Evolutionary conservation across 1,139 yeast genomes (phyloP).

Genomic region (Suhomyces choctaworum): DNA sequence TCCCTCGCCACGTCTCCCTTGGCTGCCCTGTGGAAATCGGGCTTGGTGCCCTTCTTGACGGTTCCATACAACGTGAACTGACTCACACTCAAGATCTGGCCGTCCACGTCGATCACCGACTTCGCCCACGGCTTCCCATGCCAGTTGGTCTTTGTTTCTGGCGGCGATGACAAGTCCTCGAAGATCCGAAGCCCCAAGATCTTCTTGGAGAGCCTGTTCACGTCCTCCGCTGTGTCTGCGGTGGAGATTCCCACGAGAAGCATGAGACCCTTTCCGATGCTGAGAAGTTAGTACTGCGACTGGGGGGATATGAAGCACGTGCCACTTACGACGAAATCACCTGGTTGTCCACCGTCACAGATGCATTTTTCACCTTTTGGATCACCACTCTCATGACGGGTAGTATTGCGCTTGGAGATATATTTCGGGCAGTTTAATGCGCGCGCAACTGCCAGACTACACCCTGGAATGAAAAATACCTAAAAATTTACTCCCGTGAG

Average conservation of each 20-base stretch:
- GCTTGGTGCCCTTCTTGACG: conserved; percentile 86
- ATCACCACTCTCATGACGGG: conserved; percentile 83
- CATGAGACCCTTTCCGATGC: conserved; percentile 74
- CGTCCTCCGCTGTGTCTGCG: conserved; percentile 74
- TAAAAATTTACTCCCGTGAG: too few relatives aligned
- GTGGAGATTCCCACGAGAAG: conserved; percentile 81
- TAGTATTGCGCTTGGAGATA: too few relatives aligned
- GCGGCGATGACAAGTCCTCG: conserved; percentile 50
- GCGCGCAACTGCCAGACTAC: too few relatives aligned
- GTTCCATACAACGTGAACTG: conserved; percentile 88
- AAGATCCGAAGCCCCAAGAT: conserved; percentile 66
- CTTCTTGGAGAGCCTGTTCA: conserved; percentile 65
- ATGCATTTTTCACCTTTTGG: conserved; percentile 83
- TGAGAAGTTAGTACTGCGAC: conserved; percentile 19
- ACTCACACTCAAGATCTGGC: conserved; percentile 63
- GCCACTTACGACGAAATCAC: conserved; percentile 64
- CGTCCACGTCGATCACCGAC: conserved; percentile 41
- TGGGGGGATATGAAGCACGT: not conserved
- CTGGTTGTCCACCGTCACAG: conserved; percentile 75
- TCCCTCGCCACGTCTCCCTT: conserved; percentile 72
- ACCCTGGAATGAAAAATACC: too few relatives aligned
- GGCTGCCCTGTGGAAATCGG: conserved; percentile 90
- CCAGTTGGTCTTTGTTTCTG: conserved; percentile 44
- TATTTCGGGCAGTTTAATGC: too few relatives aligned
- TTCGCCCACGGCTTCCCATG: conserved; percentile 63